These are phyloP conservation scores for Zymoseptoria tritici DNA, from an alignment of 2,329 filamentous ascomycete species.

Conservation along the genomic window DNA sequence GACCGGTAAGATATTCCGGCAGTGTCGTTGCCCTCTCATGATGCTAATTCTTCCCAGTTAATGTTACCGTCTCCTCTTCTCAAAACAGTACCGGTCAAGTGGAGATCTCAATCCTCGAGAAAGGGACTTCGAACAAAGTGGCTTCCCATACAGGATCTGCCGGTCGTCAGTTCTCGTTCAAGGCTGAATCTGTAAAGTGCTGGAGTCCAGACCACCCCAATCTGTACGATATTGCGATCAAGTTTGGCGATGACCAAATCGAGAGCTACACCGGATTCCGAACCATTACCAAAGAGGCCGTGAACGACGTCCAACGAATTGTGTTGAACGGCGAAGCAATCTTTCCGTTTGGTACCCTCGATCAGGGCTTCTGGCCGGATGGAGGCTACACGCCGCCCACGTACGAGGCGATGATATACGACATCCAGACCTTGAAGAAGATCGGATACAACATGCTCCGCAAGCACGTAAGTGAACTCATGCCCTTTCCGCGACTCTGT, in stretches of 20 bases:
- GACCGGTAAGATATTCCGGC: constrained; percentile 33
- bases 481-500: background rate
- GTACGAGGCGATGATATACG: constrained; percentile 58
- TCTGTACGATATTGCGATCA: constrained; percentile 58
- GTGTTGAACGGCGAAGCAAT: constrained; percentile 62
- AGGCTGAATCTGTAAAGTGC: constrained; percentile 47
- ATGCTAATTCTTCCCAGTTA: constrained; percentile 7
- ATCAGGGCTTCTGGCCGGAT: constrained; percentile 65
- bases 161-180: constrained; percentile 49
- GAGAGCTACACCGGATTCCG: constrained; percentile 63
- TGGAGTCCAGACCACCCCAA: constrained; percentile 59
- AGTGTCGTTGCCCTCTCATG: background rate
- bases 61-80: constrained; percentile 42
- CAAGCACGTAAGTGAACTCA: constrained; percentile 45
- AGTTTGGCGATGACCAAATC: constrained; percentile 46
- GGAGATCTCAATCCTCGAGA: constrained; percentile 26
- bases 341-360: constrained; percentile 61
- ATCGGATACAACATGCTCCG: constrained; percentile 64
- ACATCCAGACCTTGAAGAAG: constrained; percentile 55
- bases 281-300: constrained; percentile 49
- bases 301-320: constrained; percentile 54
- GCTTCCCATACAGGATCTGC: constrained; percentile 40
- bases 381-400: constrained; percentile 60
- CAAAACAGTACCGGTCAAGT: constrained; percentile 30
- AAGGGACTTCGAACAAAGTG: constrained; percentile 25